Base-by-base conservation (phyloP, 1,139 yeast species). In the Komagataea norvegica region DNA sequence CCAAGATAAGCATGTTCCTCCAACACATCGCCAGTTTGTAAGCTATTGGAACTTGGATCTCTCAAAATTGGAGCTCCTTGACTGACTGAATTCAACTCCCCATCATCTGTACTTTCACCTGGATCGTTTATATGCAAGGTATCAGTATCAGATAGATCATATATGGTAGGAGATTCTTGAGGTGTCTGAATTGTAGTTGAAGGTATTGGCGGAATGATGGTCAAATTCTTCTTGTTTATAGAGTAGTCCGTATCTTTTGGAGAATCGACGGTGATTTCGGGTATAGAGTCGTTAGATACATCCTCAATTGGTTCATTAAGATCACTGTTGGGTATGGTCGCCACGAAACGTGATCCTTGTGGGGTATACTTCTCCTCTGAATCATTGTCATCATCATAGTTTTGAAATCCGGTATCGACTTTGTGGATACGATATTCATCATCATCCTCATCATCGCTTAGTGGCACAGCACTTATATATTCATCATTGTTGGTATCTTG, bases 91-190 rank as follows among this genome's bases (percentile, higher is more conserved):
- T n/a, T n/a, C n/a, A n/a, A n/a, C n/a, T 25, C 26, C 7, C 20
- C 25, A 9, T 16, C 14, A n/a, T 21, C 27, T 25, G 11, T 22
- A 13, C 29, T 28, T 2, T 37, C 34, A 8, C n/a, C n/a, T n/a
- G 45, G 38, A 11, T 43, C 50, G 22, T 37, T 37, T 16, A 52
- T 48, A 25, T 52, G 56, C 24, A 52, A 34, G 2, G 55, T 46
- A 32, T 52, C 56, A 1, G 53, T 33, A 36, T 51, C 56, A 6
- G 55, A 51, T 10, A 48, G 33, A 10, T 47, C 49, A 23, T 37
- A 35, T 4, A 33, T 21, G 6, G 36, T 37, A n/a, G 49, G 46
- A 19, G 49, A 42, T n/a, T 28, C 23, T 11, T 31, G 36, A 17
- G 45, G 48, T 13, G 29, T 24, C 4, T 29, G 23, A 5, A 22